Conservation (phyloP, 345 rosid genomes). For the Anacardium occidentale region DNA sequence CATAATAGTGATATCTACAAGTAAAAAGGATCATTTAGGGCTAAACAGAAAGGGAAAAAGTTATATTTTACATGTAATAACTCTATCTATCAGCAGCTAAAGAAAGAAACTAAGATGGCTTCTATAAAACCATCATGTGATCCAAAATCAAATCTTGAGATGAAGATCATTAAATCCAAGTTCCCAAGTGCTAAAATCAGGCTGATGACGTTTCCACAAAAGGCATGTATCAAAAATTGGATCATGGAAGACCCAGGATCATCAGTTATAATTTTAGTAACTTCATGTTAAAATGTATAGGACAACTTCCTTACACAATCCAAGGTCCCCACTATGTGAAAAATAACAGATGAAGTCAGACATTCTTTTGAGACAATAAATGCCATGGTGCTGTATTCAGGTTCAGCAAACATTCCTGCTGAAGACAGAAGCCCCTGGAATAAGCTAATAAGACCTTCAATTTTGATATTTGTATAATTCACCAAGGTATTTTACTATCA, state of each 20-base stretch:
- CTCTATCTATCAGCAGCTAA: background rate
- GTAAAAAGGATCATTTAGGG: constrained; percentile 10
- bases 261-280: background rate
- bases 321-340: background rate
- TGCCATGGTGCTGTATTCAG: background rate
- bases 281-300: background rate
- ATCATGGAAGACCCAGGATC: background rate
- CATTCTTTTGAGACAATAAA: background rate
- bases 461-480: too few relatives aligned
- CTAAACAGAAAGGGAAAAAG: constrained; percentile 14
- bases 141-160: background rate
- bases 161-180: background rate
- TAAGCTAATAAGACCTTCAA: background rate
- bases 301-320: background rate
- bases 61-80: background rate
- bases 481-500: too few relatives aligned
- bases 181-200: background rate
- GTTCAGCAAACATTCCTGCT: background rate
- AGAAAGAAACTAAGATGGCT: background rate
- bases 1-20: constrained; percentile 93
- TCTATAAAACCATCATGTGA: background rate
- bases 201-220: background rate
- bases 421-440: background rate
- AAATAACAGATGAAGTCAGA: background rate
- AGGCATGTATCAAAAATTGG: background rate